Evolutionary conservation across 768 basidiomycete genomes (phyloP), one percentile per base, ranked within the genome.

Genomic region (Kwoniella mangroviensis): DNA sequence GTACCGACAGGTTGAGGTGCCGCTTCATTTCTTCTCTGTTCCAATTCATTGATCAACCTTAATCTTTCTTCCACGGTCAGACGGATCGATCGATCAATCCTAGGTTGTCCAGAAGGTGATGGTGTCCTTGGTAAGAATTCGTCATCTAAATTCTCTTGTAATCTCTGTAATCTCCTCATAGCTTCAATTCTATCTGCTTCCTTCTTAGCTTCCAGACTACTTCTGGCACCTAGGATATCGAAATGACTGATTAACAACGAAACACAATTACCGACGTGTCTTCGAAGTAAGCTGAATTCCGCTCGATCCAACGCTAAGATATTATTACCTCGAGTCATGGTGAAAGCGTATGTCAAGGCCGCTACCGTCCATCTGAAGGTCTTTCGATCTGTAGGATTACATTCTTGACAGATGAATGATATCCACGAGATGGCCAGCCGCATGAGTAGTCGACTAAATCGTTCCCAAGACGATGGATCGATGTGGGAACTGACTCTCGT

Each of bases 351-450:
- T 79, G 97, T 94, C 40, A 99, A 88, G 2, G 97, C 95, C 68
- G 91, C 92, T 63, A 99, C 94, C 9, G 97, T 95, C 95, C 95
- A 98, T 80, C 92, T 91, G 87, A 99, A 99, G 0, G 94, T 98
- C 82, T 90, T 92, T 67, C 93, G 88, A 82, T 98, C 95, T 42
- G 92, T 91, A 9, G 95, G 94, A 75, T 97, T 92, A 84, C 97
- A 99, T 76, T 95, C 93, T 79, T 98, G 94, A 84, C 94, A 97
- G 73, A 98, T 96, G 86, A 99, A 98, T 54, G 94, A 91, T 42
- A 98, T 93, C 96, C 96, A 99, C 13, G 92, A 91, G 75, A 98
- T 98, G 11, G 95, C 93, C 63, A 98, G 88, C 70, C 89, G 90
- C 83, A 95, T 91, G 42, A 98, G 86, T 3, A 91, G 86, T 7